A percentile compares a stretch with the other conserved stretches of the same genome.
Conservation (phyloP, 495 filamentous ascomycete genomes). For the Podospora bellae-mahoneyi region DNA sequence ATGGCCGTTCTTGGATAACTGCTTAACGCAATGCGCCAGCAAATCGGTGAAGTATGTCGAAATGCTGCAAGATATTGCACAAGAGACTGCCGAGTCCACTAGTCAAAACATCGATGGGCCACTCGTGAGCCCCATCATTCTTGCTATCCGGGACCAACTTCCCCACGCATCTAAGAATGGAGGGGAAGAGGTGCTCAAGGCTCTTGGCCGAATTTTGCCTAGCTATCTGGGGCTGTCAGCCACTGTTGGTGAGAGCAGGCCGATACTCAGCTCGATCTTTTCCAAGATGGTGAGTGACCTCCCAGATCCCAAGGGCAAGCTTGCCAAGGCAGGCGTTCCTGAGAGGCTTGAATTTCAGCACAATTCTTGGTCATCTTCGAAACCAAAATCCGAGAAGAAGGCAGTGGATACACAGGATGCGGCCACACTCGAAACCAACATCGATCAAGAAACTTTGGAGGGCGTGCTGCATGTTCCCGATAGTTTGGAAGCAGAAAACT, state of each 20-base stretch:
- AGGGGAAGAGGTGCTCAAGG: slow-evolving; percentile 34
- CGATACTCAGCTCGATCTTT: slow-evolving; percentile 37
- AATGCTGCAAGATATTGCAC: slow-evolving; percentile 38
- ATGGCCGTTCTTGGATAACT: slow-evolving; percentile 76
- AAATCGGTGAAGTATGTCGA: slow-evolving; percentile 74
- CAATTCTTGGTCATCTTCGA: slow-evolving; percentile 15
- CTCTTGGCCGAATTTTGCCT: slow-evolving; percentile 55
- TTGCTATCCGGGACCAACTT: slow-evolving; percentile 73
- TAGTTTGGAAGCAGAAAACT: slow-evolving; percentile 50
- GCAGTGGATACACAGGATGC: background rate
- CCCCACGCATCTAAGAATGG: slow-evolving; percentile 58
- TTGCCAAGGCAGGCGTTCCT: slow-evolving; percentile 20
- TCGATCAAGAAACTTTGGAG: slow-evolving; percentile 30
- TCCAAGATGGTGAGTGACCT: slow-evolving; percentile 29
- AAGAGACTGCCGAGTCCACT: slow-evolving; percentile 20
- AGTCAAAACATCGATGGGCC: slow-evolving; percentile 9
- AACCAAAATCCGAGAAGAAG: background rate
- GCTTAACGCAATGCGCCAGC: slow-evolving; percentile 63
- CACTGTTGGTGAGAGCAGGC: slow-evolving; percentile 39
- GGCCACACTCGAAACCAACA: background rate
- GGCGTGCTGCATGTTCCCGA: slow-evolving; percentile 35
- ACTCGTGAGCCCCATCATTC: slow-evolving; percentile 49
- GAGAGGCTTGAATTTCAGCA: slow-evolving; percentile 17
- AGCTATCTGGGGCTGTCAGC: slow-evolving; percentile 51
- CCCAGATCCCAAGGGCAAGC: slow-evolving; percentile 19